These are phyloP conservation scores for Knoxia roxburghii DNA, from an alignment of 257 asterid genomes.

Conservation along the genomic window DNA sequence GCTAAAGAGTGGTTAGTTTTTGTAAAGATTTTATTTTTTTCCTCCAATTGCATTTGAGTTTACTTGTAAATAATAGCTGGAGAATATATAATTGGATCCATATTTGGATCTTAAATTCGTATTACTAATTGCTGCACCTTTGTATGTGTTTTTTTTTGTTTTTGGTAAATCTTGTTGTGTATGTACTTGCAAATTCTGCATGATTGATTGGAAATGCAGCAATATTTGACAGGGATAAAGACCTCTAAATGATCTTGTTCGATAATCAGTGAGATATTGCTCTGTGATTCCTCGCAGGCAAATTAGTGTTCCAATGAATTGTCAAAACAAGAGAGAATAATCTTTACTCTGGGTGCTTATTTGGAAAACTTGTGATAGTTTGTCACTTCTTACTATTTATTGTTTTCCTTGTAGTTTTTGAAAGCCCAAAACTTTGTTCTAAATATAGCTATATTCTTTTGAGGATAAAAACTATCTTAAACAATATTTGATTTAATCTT, in stretches of 20 bases:
- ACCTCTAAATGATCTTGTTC: no score
- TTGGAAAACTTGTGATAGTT: no score
- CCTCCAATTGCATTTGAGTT: no score
- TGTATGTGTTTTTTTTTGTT: not conserved
- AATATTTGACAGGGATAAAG: no score
- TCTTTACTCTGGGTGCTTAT: no score
- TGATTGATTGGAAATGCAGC: not conserved
- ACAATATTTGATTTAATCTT: not conserved
- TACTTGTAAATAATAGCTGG: conserved; percentile 3
- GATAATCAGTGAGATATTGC: not conserved
- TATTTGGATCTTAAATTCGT: not conserved
- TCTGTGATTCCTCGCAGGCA: not conserved
- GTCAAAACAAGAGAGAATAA: no score
- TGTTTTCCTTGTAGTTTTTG: no score
- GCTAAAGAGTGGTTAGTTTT: not conserved
- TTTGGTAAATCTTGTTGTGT: no score
- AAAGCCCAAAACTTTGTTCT: not conserved
- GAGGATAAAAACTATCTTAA: not conserved
- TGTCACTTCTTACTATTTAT: no score
- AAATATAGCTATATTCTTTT: not conserved
- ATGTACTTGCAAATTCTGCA: no score
- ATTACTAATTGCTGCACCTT: not conserved
- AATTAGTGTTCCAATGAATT: not conserved
- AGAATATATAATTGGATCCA: not conserved
- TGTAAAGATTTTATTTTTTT: conserved; percentile 14